phyloP scores from a whole-genome alignment of 2,329 filamentous ascomycete genomes.

The Neoascochyta sp. region DNA sequence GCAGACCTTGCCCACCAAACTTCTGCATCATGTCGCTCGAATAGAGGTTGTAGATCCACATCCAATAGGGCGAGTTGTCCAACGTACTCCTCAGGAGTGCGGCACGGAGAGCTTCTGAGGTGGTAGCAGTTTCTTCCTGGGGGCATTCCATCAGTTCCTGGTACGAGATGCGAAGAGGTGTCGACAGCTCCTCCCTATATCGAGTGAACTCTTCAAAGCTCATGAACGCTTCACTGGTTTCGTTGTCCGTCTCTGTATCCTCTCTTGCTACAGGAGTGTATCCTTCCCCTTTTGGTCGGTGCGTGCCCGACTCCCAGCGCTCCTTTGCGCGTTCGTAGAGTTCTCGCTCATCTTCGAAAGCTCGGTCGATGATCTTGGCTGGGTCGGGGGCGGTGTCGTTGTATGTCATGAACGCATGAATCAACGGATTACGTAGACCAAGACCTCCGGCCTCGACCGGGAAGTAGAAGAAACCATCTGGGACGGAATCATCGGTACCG shows the following conservation, averaged over 20 bases:
- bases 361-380: constrained; percentile 11
- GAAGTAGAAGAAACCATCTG: constrained; percentile 49
- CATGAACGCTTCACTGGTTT: constrained; percentile 42
- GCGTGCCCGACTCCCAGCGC: constrained; percentile 26
- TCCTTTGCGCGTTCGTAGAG: constrained; percentile 33
- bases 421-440: constrained; percentile 47
- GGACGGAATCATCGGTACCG: constrained; percentile 34
- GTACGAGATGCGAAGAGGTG: constrained; percentile 38
- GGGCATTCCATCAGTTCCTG: constrained; percentile 38
- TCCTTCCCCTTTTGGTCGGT: constrained; percentile 1
- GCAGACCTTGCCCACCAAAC: constrained; percentile 39
- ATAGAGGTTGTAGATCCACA: constrained; percentile 46
- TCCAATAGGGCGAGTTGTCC: constrained; percentile 41
- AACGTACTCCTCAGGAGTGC: constrained; percentile 2
- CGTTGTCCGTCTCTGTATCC: constrained; percentile 18
- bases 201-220: constrained; percentile 45
- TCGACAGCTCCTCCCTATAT: constrained; percentile 42
- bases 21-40: constrained; percentile 38
- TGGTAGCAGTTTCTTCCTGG: constrained; percentile 21
- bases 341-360: constrained; percentile 27
- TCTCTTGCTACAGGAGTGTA: constrained; percentile 4
- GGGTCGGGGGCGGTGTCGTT: constrained; percentile 18
- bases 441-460: constrained; percentile 48
- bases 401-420: constrained; percentile 41
- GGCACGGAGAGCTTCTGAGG: constrained; percentile 13